phyloP scores from a whole-genome alignment of 805 yeast genomes.

The Candida boleticola region DNA sequence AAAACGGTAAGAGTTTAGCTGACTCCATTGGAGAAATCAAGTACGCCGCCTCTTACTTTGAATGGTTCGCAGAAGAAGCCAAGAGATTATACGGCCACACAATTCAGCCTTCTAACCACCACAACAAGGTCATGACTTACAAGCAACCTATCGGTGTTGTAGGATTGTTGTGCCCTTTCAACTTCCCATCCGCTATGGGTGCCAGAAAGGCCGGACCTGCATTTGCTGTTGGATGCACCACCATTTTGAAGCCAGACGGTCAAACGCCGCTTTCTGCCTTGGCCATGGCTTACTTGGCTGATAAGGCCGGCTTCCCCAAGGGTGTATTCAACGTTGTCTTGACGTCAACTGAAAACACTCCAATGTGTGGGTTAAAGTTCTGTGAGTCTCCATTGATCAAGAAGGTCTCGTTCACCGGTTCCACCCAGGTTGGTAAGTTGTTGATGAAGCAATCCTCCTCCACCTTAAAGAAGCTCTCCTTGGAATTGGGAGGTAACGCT shows the following conservation, averaged over 20 bases:
- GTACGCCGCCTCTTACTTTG: slow-evolving; percentile 53
- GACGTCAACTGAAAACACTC: slow-evolving; percentile 47
- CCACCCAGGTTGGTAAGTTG: slow-evolving; percentile 69
- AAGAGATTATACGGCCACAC: slow-evolving; percentile 55
- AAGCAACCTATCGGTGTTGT: slow-evolving; percentile 66
- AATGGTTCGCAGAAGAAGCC: slow-evolving; percentile 54
- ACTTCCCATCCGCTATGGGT: slow-evolving; percentile 68
- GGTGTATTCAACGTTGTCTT: slow-evolving; percentile 56
- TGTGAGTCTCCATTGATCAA: slow-evolving; percentile 55
- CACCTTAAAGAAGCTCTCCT: slow-evolving; percentile 65
- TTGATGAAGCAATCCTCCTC: slow-evolving; percentile 60
- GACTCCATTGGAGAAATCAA: slow-evolving; percentile 57
- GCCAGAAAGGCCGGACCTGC: slow-evolving; percentile 66
- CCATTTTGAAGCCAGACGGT: slow-evolving; percentile 59
- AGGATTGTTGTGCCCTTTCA: slow-evolving; percentile 65
- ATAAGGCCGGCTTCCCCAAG: slow-evolving; percentile 59
- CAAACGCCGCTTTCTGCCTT: slow-evolving; percentile 61
- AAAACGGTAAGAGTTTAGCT: slow-evolving; percentile 56
- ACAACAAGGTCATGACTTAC: slow-evolving; percentile 51
- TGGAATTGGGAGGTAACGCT: slow-evolving; percentile 82
- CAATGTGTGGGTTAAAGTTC: slow-evolving; percentile 50
- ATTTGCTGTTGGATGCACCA: slow-evolving; percentile 63
- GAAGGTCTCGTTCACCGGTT: slow-evolving; percentile 77
- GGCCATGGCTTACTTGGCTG: slow-evolving; percentile 53
- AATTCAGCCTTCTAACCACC: slow-evolving; percentile 51